Conservation (phyloP, 139 green algal genomes). For the Mesostigma viride region DNA sequence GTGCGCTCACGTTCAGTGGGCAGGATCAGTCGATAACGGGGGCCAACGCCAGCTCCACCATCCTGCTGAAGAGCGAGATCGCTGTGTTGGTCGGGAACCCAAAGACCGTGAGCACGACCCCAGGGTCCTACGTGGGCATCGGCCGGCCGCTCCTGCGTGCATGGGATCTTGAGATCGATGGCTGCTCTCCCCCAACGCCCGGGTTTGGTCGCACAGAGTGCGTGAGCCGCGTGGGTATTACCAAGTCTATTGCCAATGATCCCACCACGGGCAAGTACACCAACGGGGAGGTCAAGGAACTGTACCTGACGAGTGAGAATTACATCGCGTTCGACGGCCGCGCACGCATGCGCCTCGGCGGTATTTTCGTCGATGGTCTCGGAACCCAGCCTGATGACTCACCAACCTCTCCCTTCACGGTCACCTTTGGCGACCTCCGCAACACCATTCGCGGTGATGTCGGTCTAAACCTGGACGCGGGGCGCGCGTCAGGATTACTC, state of each 20-base stretch:
- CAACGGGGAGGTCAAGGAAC: slow-evolving; percentile 23
- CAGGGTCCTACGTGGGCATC: background rate
- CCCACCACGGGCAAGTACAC: slow-evolving; percentile 2
- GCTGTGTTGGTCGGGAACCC: background rate
- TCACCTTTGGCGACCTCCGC: slow-evolving; percentile 2
- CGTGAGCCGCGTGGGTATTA: slow-evolving; percentile 16
- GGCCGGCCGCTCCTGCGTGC: slow-evolving; percentile 7
- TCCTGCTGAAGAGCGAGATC: background rate
- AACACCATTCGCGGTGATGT: slow-evolving; percentile 23
- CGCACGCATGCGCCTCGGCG: slow-evolving; percentile 17
- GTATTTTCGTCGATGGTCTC: slow-evolving; percentile 28
- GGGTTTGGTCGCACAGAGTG: background rate
- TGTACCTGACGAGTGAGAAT: slow-evolving; percentile 23
- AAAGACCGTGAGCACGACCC: background rate
- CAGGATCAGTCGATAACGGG: background rate
- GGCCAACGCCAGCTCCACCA: too few relatives aligned
- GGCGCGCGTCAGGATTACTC: slow-evolving; percentile 6
- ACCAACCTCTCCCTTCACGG: background rate
- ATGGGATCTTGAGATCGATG: slow-evolving; percentile 21
- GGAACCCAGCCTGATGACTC: slow-evolving; percentile 13
- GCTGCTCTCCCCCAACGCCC: slow-evolving; percentile 12
- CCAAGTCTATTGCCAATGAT: background rate
- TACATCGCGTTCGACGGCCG: slow-evolving; percentile 25
- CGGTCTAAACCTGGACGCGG: slow-evolving; percentile 6
- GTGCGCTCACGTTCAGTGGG: background rate